Base-by-base conservation (phyloP, 1,139 yeast genomes). In the Pichia sp. region DNA sequence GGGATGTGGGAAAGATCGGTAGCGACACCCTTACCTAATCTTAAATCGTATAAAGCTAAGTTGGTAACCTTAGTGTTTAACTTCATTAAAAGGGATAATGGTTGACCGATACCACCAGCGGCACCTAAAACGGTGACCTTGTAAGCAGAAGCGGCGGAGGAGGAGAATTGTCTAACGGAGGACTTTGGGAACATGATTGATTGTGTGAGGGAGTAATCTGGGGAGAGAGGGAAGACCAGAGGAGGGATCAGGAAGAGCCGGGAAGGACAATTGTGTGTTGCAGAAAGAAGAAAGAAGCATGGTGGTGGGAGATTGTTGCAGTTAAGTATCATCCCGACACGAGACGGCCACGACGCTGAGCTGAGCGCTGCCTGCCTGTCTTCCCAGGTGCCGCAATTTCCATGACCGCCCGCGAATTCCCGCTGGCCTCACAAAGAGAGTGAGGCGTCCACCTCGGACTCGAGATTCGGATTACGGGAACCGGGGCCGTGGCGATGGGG, bases 31-130 rank as follows among this genome's bases (percentile, higher is more conserved):
- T 95, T 93, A 51, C 96, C 96, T 61, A 93, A 89, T 67, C 85
- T 87, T 61, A 93, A 83, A 73, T 93, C 99, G 73, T 87, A 93
- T 54, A 93, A 77, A 47, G 96, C 78, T 68, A 93, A 79, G 63
- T 85, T 85, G 46, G 93, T 82, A 53, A 93, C 94, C 67, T 86
- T 81, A 62, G 79, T 82, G 79, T 91, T 89, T 63, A 88, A 77
- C 76, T 93, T 93, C 72, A 91, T 75, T 63, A 93, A 77, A 58
- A 93, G 78, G 42, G 98, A 91, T 63, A 93, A 76, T 55, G 99
- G 99, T 77, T 93, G 99, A 59, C 99, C 99, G 68, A 93, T 93
- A 73, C 99, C 99, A 72, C 99, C 98, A 60, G 91, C 90, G 61
- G 96, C 98, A 70, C 97, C 97, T 60, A 86, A 77, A 61, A 90